Evolutionary conservation across 371 early-diverging fungal genomes (phyloP).

Genomic region (Mycotypha africana): DNA sequence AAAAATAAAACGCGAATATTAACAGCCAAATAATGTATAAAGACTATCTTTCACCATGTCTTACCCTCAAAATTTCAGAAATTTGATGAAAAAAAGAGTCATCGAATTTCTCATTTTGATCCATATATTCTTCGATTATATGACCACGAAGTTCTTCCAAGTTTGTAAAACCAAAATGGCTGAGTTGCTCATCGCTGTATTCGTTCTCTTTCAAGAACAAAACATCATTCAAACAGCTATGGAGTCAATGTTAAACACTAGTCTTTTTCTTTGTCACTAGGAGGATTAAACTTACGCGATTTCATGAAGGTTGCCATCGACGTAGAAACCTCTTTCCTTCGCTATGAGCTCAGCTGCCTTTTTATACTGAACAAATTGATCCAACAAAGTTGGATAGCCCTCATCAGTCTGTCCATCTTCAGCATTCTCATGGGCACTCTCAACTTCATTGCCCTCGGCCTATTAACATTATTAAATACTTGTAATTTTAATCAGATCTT

Average conservation of each 20-base stretch:
- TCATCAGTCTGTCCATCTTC: conserved; percentile 4
- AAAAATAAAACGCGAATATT: conserved; percentile 7
- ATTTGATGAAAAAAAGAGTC: background rate
- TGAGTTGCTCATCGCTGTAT: background rate
- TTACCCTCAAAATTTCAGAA: background rate
- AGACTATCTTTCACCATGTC: conserved; percentile 5
- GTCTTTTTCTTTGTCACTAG: conserved; percentile 1
- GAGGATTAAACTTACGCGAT: conserved; percentile 4
- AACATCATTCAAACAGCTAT: background rate
- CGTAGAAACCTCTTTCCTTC: conserved; percentile 2
- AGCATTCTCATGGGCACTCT: conserved; percentile 4
- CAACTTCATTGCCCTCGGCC: background rate
- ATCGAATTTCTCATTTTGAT: conserved; percentile 2
- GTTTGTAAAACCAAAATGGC: conserved; percentile 6
- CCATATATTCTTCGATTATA: conserved; percentile 1
- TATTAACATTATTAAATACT: conserved; percentile 11
- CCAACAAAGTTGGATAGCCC: conserved; percentile 1
- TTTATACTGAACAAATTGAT: too few relatives aligned
- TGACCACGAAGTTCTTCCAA: conserved; percentile 3
- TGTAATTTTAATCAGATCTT: conserved; percentile 9
- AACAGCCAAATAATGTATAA: conserved; percentile 7
- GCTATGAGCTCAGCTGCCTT: background rate
- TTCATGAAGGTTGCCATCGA: conserved; percentile 2
- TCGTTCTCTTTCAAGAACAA: conserved; percentile 7
- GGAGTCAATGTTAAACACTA: conserved; percentile 2